A percentile compares a stretch with the other conserved stretches of the same genome.
Conservation (phyloP, 2,329 filamentous ascomycete species). For the Trichoderma aggressivum region DNA sequence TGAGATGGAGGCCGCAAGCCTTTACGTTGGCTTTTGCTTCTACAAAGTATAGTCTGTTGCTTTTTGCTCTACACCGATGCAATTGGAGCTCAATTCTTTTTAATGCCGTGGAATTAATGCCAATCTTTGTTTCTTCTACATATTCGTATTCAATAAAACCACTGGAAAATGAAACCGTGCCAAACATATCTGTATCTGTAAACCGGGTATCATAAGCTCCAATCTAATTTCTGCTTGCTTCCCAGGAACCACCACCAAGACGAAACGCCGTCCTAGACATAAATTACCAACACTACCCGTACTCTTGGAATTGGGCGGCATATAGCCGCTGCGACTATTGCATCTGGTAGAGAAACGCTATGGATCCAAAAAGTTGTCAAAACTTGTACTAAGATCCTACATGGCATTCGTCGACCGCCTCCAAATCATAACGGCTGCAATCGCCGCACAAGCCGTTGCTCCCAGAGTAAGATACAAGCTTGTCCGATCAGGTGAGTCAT, state of each 20-base stretch:
- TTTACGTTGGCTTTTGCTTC: constrained; percentile 95
- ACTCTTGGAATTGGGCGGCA: background rate
- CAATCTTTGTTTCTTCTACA: background rate
- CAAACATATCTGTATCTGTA: background rate
- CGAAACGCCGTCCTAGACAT: background rate
- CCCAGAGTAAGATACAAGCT: constrained; percentile 82
- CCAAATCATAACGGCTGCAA: constrained; percentile 65
- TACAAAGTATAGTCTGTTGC: constrained; percentile 70
- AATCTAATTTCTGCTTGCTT: constrained; percentile 2
- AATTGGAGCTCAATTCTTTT: background rate
- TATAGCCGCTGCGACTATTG: background rate
- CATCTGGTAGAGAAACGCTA: background rate
- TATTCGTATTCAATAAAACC: background rate
- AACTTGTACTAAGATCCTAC: constrained; percentile 20
- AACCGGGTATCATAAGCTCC: constrained; percentile 15
- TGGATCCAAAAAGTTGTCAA: background rate
- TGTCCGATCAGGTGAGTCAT: constrained; percentile 78
- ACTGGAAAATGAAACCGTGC: background rate
- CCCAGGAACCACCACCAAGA: background rate
- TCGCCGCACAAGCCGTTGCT: constrained; percentile 62
- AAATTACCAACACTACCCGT: background rate
- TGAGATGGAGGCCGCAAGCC: constrained; percentile 88
- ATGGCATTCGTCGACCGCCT: constrained; percentile 51
- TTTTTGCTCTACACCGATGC: background rate
- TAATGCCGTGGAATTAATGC: background rate